Percentiles rank a stretch among this genome's conserved stretches.
Evolutionary conservation across 2,329 filamentous ascomycete genomes (phyloP).

Genomic region (Graphiopsis chlorocephala): DNA sequence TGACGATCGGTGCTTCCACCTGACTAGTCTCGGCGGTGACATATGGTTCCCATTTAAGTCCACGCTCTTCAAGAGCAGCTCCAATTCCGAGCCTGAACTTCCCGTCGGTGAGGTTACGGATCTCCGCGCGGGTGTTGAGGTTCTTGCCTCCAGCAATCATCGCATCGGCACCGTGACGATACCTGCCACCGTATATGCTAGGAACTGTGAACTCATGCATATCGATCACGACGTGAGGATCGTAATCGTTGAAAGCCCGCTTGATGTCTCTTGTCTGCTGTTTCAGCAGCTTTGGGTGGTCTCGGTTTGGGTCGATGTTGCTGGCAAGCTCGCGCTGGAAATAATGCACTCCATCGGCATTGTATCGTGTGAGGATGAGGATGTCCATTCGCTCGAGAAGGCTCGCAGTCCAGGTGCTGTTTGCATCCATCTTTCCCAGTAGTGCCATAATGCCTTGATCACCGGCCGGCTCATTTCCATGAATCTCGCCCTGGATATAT

Average conservation of each 20-base stretch:
- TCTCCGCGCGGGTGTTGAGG: constrained; percentile 29
- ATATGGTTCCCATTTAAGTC: constrained; percentile 36
- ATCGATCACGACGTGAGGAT: constrained; percentile 35
- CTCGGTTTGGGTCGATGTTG: constrained; percentile 25
- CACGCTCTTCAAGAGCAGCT: constrained; percentile 25
- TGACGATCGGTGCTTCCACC: constrained; percentile 18
- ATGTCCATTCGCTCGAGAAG: constrained; percentile 35
- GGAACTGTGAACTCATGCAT: constrained; percentile 36
- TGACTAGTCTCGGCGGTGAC: constrained; percentile 27
- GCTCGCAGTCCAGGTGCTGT: constrained; percentile 33
- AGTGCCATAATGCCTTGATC: constrained; percentile 38
- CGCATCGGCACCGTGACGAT: constrained; percentile 34
- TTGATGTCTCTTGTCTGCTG: constrained; percentile 34
- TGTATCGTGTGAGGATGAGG: constrained; percentile 21
- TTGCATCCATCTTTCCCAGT: constrained; percentile 36
- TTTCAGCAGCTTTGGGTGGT: constrained; percentile 32
- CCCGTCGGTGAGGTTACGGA: constrained; percentile 31
- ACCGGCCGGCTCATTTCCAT: constrained; percentile 40
- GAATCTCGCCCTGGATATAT: constrained; percentile 38
- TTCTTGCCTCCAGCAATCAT: constrained; percentile 28
- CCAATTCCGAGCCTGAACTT: constrained; percentile 32
- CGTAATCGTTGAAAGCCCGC: constrained; percentile 29
- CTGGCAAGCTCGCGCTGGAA: constrained; percentile 26
- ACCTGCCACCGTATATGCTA: constrained; percentile 26
- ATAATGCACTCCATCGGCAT: constrained; percentile 23